These are phyloP conservation scores for Ascochyta viciae-villosae DNA, from an alignment of 2,329 filamentous ascomycete species.

Conservation along the genomic window DNA sequence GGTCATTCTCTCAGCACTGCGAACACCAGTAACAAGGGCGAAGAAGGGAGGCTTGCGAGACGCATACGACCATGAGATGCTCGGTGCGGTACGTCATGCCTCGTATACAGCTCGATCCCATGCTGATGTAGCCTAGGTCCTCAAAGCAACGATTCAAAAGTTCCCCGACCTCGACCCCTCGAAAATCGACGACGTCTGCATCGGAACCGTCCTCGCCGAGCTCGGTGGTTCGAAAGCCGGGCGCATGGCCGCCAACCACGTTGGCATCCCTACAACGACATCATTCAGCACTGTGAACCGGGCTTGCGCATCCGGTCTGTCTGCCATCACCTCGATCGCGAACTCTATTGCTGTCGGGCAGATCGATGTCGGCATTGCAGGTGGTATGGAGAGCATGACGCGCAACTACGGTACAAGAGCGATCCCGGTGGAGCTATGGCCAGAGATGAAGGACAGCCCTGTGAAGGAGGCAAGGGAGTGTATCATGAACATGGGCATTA, in stretches of 20 bases:
- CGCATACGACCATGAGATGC: slow-evolving; percentile 88
- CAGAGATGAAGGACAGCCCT: slow-evolving; percentile 68
- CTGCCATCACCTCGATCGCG: slow-evolving; percentile 76
- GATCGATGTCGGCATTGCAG: slow-evolving; percentile 78
- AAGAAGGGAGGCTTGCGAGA: slow-evolving; percentile 86
- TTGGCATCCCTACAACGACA: slow-evolving; percentile 75
- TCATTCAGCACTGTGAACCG: slow-evolving; percentile 88
- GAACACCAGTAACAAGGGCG: slow-evolving; percentile 83
- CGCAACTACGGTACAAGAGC: slow-evolving; percentile 84
- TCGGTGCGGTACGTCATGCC: slow-evolving; percentile 62
- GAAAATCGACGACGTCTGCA: slow-evolving; percentile 78
- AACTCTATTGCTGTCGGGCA: slow-evolving; percentile 77
- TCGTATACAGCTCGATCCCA: too few species aligned
- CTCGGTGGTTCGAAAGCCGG: slow-evolving; percentile 90
- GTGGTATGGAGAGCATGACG: slow-evolving; percentile 97
- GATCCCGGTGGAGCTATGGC: slow-evolving; percentile 85
- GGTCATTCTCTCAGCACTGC: slow-evolving; percentile 88
- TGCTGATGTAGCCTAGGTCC: slow-evolving; percentile 49
- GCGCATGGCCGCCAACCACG: slow-evolving; percentile 88
- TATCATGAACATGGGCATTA: slow-evolving; percentile 93
- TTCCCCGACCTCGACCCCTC: slow-evolving; percentile 75
- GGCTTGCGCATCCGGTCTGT: slow-evolving; percentile 80
- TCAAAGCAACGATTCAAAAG: slow-evolving; percentile 72
- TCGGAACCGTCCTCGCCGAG: slow-evolving; percentile 89
- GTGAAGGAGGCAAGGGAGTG: slow-evolving; percentile 80